Evolutionary conservation across 106 monocot species (phyloP).

Genomic region (Dioscorea dumetorum): DNA sequence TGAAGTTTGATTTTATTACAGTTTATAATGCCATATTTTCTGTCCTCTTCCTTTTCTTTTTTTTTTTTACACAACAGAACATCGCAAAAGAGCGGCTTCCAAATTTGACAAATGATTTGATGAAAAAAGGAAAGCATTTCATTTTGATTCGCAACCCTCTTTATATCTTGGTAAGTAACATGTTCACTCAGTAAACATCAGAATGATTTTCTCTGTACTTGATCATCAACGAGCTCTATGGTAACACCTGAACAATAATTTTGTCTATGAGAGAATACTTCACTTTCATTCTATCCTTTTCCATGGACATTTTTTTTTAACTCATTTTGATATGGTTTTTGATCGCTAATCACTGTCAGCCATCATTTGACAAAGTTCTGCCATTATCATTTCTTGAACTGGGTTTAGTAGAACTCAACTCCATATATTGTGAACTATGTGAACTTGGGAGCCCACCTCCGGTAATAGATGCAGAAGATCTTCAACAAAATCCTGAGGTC

Average conservation of each 20-base stretch:
- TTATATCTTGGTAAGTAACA: slow-evolving; percentile 59
- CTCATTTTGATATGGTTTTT: not conserved
- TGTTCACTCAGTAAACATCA: not conserved
- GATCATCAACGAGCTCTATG: no score
- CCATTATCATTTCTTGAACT: slow-evolving; percentile 77
- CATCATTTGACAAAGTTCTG: slow-evolving; percentile 74
- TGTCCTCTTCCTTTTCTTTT: not conserved
- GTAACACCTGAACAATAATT: no score
- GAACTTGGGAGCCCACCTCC: slow-evolving; percentile 75
- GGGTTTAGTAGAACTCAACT: slow-evolving; percentile 58
- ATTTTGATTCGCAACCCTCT: slow-evolving; percentile 92
- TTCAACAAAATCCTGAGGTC: slow-evolving; percentile 79
- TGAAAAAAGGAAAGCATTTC: slow-evolving; percentile 98
- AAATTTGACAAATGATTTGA: slow-evolving; percentile 58
- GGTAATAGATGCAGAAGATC: slow-evolving; percentile 83
- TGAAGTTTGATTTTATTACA: no score
- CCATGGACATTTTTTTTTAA: no score
- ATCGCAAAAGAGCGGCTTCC: slow-evolving; percentile 79
- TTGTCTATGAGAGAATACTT: no score
- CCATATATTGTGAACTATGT: slow-evolving; percentile 83
- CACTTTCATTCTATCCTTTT: no score
- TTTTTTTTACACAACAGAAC: slow-evolving; percentile 28
- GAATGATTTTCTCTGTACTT: no score
- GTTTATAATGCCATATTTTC: no score
- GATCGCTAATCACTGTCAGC: slow-evolving; percentile 27